Base-by-base conservation (phyloP, 768 basidiomycete genomes). In the Mycena haematopus region DNA sequence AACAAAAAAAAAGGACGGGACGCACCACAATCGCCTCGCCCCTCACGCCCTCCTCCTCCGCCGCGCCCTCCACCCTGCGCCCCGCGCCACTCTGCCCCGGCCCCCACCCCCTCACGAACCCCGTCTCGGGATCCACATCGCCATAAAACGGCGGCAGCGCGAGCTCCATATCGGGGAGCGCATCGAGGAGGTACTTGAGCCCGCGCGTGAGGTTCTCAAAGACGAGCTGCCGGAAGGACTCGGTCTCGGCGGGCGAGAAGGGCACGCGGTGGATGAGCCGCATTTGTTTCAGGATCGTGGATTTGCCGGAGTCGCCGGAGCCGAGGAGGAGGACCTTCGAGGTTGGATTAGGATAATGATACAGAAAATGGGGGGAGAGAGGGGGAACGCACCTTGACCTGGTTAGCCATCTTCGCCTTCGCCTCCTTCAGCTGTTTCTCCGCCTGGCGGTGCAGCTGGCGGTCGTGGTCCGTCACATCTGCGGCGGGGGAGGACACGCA, bases 281-380 rank as follows among this genome's bases (percentile, higher is more conserved):
- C 96, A 98, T 99, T 90, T 99, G 95, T 91, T 95, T 95, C 74
- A 95, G 83, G 70, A 97, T 84, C 10, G 95, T 97, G 7, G 91
- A 93, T 76, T 97, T 98, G 24, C 95, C 95, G 33, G 90, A 92
- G 73, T 96, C 95, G 29, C 95, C 95, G 45, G 95, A 95, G 45
- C 95, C 95, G 40, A 98, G 82, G 25, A 98, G 82, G 52, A 98
- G 81, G 17, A 97, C 89, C 90, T 95, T 63, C 22, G n/a, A n/a
- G n/a, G n/a, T n/a, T n/a, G n/a, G n/a, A n/a, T n/a, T n/a, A n/a
- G n/a, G n/a, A n/a, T n/a, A n/a, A n/a, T n/a, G n/a, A n/a, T n/a
- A n/a, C n/a, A n/a, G n/a, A n/a, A n/a, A n/a, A n/a, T 31, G 59
- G 53, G 33, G 53, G 27, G 11, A 24, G 25, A 6, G 49, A 5